A percentile compares a stretch with the other conserved stretches of the same genome.
These are phyloP conservation scores for Eimeria zaria DNA, from an alignment of 169 alveolate genomes.

Conservation along the genomic window DNA sequence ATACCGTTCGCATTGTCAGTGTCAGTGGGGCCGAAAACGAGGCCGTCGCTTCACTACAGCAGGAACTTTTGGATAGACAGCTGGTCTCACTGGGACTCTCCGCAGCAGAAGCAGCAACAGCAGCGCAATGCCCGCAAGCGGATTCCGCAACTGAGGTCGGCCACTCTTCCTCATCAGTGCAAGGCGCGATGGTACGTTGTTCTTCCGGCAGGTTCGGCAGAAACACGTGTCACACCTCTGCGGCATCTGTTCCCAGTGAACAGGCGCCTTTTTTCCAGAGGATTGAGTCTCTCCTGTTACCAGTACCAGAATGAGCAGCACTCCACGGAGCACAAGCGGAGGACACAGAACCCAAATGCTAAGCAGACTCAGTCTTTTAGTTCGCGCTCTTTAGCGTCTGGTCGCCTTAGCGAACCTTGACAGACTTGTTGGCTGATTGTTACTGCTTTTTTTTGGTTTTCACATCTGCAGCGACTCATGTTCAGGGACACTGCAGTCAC, in stretches of 20 bases:
- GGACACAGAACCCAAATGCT: not conserved
- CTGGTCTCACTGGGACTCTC: constrained; percentile 37
- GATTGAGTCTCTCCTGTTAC: not conserved
- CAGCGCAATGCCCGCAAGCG: not conserved
- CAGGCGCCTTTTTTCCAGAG: not conserved
- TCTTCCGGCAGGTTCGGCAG: not conserved
- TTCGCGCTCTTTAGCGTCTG: not conserved
- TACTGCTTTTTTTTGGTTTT: too few species aligned
- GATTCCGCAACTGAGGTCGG: not conserved
- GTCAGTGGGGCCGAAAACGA: not conserved
- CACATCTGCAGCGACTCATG: too few species aligned
- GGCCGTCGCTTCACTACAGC: constrained; percentile 24
- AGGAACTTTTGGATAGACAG: constrained; percentile 58
- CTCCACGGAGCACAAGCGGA: not conserved
- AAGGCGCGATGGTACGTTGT: not conserved
- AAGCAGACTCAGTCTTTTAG: too few species aligned
- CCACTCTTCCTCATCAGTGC: not conserved
- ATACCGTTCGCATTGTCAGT: constrained; percentile 17
- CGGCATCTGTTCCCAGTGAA: not conserved
- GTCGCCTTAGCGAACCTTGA: not conserved
- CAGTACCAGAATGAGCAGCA: not conserved
- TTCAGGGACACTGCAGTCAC: too few species aligned
- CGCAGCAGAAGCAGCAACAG: not conserved
- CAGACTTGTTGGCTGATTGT: not conserved
- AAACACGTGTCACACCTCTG: too few species aligned